Conservation (phyloP, 2,329 filamentous ascomycete genomes). For the Aureobasidium sp. region DNA sequence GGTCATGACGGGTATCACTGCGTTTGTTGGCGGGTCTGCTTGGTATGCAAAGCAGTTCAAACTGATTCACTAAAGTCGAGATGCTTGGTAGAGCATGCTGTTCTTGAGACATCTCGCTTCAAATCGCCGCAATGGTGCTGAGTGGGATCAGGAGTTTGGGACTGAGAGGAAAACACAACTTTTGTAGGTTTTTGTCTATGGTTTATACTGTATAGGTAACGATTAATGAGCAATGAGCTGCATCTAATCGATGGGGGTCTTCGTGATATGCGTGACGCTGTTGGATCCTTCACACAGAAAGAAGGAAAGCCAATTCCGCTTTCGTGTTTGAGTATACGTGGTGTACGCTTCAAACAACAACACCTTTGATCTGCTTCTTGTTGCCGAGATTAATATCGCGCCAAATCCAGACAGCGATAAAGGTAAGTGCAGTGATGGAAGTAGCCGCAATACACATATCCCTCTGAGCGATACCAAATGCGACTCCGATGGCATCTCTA, state of each 20-base stretch:
- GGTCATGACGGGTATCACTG: conserved; percentile 37
- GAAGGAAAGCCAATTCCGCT: neutral
- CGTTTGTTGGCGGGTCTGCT: conserved; percentile 25
- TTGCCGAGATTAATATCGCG: conserved; percentile 29
- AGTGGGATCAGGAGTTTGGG: neutral
- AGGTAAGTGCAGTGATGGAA: conserved; percentile 24
- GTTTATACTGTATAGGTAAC: neutral
- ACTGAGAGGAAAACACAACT: neutral
- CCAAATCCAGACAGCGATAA: conserved; percentile 27
- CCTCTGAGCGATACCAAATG: conserved; percentile 44
- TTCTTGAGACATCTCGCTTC: too few relatives aligned
- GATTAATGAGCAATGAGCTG: neutral
- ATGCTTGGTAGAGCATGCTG: neutral
- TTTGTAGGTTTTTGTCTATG: neutral
- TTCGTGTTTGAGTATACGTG: neutral
- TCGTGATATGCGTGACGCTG: neutral
- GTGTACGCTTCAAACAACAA: conserved; percentile 22
- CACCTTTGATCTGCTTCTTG: conserved; percentile 31
- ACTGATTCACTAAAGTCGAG: conserved; percentile 7
- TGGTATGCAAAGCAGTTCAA: conserved; percentile 21
- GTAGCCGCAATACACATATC: conserved; percentile 35
- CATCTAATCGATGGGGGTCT: neutral
- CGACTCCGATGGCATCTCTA: conserved; percentile 38
- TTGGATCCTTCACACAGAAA: neutral
- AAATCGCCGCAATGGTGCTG: neutral